Conservation (phyloP, 164 flowering plant genomes). For the Macadamia integrifolia region DNA sequence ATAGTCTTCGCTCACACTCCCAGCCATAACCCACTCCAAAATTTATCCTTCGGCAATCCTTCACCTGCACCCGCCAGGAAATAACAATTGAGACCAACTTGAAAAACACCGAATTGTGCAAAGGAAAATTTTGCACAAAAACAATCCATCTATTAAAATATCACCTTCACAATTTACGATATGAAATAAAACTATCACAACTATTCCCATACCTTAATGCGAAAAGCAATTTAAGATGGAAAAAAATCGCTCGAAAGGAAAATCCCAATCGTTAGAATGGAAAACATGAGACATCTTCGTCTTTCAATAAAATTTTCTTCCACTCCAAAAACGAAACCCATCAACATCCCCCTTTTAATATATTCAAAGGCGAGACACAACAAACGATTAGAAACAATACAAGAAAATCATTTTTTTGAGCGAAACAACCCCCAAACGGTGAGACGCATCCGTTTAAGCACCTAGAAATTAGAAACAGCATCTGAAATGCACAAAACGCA, state of each 20-base stretch:
- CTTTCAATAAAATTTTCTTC: background rate
- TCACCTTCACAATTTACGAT: too few species aligned
- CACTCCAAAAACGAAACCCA: background rate
- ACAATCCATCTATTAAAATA: too few species aligned
- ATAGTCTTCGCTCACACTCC: slow-evolving; percentile 26
- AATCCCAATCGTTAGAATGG: background rate
- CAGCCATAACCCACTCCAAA: slow-evolving; percentile 34
- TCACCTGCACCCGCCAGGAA: slow-evolving; percentile 14
- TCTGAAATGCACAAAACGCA: background rate
- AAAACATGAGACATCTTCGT: background rate
- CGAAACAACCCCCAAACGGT: background rate
- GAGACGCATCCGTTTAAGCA: background rate
- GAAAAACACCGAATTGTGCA: background rate
- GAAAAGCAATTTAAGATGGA: background rate
- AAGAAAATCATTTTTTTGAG: background rate
- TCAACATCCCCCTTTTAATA: background rate
- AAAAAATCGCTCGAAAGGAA: background rate
- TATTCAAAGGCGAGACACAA: background rate
- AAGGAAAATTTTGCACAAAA: background rate
- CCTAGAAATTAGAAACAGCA: background rate
- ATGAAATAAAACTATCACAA: too few species aligned
- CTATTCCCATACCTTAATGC: too few species aligned
- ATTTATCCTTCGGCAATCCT: slow-evolving; percentile 14
- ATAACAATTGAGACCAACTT: background rate
- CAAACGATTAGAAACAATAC: background rate